phyloP scores from a whole-genome alignment of 805 yeast species.

The Ogataea trehalophila region DNA sequence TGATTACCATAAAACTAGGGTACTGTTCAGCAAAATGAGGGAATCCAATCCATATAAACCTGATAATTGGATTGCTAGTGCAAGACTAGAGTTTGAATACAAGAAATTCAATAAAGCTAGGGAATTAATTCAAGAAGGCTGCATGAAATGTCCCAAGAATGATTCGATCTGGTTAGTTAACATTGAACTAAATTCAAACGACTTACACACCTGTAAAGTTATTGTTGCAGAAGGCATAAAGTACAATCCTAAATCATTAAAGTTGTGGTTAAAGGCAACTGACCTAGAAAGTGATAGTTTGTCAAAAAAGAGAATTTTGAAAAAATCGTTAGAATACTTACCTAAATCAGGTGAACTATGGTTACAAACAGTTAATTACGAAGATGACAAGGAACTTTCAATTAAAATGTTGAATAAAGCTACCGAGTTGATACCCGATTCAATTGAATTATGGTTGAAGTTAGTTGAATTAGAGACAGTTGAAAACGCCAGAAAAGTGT shows the following conservation, averaged over 20 bases:
- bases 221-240: slow-evolving; percentile 64
- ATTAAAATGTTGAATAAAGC: slow-evolving; percentile 58
- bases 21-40: slow-evolving; percentile 61
- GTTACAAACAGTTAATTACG: slow-evolving; percentile 59
- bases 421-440: slow-evolving; percentile 58
- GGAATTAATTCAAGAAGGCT: slow-evolving; percentile 65
- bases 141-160: slow-evolving; percentile 56
- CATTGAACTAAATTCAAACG: slow-evolving; percentile 52
- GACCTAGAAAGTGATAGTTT: slow-evolving; percentile 56
- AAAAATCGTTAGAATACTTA: slow-evolving; percentile 64
- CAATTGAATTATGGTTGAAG: slow-evolving; percentile 62
- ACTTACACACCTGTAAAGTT: slow-evolving; percentile 42
- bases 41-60: slow-evolving; percentile 69
- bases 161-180: slow-evolving; percentile 83
- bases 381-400: slow-evolving; percentile 45
- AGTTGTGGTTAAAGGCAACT: slow-evolving; percentile 69
- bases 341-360: slow-evolving; percentile 63
- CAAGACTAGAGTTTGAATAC: slow-evolving; percentile 68
- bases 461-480: slow-evolving; percentile 43
- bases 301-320: slow-evolving; percentile 53
- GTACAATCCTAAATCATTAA: slow-evolving; percentile 48
- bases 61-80: slow-evolving; percentile 82
- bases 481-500: slow-evolving; percentile 45
- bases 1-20: slow-evolving; percentile 55
- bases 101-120: slow-evolving; percentile 54